A percentile compares a stretch with the other conserved stretches of the same genome.
phyloP scores from a whole-genome alignment of 345 rosid genomes.

The Lumnitzera littorea region DNA sequence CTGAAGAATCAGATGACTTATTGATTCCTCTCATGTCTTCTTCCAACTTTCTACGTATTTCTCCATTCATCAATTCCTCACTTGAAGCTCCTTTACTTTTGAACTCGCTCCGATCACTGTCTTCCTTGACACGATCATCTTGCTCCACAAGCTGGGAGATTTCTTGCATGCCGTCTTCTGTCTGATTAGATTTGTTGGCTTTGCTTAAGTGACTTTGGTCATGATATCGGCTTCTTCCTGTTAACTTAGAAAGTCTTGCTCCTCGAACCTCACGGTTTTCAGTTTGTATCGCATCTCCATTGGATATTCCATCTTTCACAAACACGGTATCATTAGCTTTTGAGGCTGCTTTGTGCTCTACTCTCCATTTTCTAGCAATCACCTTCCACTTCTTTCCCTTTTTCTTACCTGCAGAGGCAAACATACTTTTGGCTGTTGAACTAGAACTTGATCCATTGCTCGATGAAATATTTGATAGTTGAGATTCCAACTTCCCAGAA shows the following conservation, averaged over 20 bases:
- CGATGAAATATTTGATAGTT: neutral
- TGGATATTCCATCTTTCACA: neutral
- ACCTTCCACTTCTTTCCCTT: constrained; percentile 29
- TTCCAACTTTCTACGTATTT: neutral
- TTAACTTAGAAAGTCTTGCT: neutral
- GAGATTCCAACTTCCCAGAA: constrained; percentile 12
- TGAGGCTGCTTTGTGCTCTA: constrained; percentile 13
- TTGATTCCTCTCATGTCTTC: neutral
- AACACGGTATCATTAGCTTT: neutral
- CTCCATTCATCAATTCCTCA: constrained; percentile 2
- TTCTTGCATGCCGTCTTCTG: neutral
- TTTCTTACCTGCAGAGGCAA: constrained; percentile 10
- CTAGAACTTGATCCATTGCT: constrained; percentile 2
- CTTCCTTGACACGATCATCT: neutral
- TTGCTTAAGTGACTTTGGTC: too few relatives aligned
- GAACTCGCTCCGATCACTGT: neutral
- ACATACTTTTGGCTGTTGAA: constrained; percentile 1
- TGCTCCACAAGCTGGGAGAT: neutral
- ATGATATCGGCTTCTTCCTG: neutral
- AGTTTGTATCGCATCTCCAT: neutral
- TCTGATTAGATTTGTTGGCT: too few relatives aligned
- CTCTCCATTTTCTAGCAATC: constrained; percentile 23
- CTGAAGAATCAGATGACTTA: neutral
- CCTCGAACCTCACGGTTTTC: constrained; percentile 1
- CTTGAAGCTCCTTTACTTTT: neutral